Base-by-base conservation (phyloP, 257 asterid species). In the Gardenia jasminoides region DNA sequence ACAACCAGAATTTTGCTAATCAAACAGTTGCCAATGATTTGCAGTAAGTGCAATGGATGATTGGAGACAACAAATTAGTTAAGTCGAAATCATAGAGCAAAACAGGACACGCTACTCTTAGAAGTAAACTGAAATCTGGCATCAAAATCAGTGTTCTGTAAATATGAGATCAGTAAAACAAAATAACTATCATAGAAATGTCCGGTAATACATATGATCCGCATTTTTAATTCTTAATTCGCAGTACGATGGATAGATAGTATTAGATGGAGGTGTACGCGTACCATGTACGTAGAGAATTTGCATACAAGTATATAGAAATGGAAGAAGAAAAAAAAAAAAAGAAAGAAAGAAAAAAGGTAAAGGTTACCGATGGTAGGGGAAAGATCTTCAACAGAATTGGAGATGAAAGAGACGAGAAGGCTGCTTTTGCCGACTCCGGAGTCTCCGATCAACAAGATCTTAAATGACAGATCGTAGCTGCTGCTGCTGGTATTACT, bases 351-450 rank as follows among this genome's bases (percentile, higher is more conserved):
- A 16, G 24, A 9, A 59, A 67, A 28, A 52, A n/a, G n/a, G 65
- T 10, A 22, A 78, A 66, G 5, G 0, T 20, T 91, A 94, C 99
- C 98, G 72, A 93, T 92, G 77, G 99, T 95, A 30, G 99, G 99
- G 62, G 97, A 76, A 75, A 92, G 94, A 88, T 93, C 91, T 56
- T 91, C 96, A 75, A 87, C 89, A 2, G 85, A 81, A 81, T 86
- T 90, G n/a, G 98, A 92, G 76, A 93, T 93, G 88, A 95, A 93
- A 79, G 88, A 88, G 77, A 95, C 93, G 71, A 95, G 97, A 66
- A 95, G 90, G 78, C 98, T 93, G 85, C 99, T 95, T 84, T 95
- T 95, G 81, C 99, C 99, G 77, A 93, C 99, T 71, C 94, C 97
- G 9, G 99, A 93, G 72, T 95, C 99, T 79, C 99, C 99, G 86